Evolutionary conservation across 176 grass and related monocot species (phyloP), one percentile per base, ranked within the genome.

Genomic region (Dendrocalamus sinicus): DNA sequence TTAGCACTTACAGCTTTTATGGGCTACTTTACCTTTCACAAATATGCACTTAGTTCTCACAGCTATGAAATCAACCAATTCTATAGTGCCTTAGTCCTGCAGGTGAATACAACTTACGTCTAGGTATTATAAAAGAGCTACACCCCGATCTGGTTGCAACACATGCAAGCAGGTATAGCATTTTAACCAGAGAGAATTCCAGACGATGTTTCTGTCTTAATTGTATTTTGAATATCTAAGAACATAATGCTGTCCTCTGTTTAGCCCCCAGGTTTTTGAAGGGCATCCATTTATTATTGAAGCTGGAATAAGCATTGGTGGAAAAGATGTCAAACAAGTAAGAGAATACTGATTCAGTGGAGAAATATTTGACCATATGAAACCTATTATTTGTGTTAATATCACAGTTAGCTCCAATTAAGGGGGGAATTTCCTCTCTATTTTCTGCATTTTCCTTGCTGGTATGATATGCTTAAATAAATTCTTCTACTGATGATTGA

Each of bases 241-340:
- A 28, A 51, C 37, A 64, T 60, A 80, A 44, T 70, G 69, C 45
- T 73, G 41, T 24, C 67, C 55, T 91, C 71, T 45, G 26, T 81
- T 82, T 85, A 95, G 96, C 66, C 85, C 96, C 68, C 96, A 94
- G 81, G 96, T 98, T 75, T 98, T 98, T 98, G 93, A 98, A 98
- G 96, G 96, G 15, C 96, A 98, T 92, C 96, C 96, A 77, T 98
- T 95, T 85, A 98, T 98, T 13, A 91, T 98, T 84, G 96, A 98
- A 94, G 96, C 96, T 87, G 93, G 96, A 87, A 83, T 98, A 89
- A 98, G 96, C 86, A 85, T 98, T 67, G 96, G 96, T 60, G 96
- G 96, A 63, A 98, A 98, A 88, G 88, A 98, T 81, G 96, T 98
- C 53, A 98, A 94, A 82, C 93, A 93, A 74, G 93, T 95, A 90